Base-by-base conservation (phyloP, 2,329 filamentous ascomycete genomes). In the Grosmannia huntii region DNA sequence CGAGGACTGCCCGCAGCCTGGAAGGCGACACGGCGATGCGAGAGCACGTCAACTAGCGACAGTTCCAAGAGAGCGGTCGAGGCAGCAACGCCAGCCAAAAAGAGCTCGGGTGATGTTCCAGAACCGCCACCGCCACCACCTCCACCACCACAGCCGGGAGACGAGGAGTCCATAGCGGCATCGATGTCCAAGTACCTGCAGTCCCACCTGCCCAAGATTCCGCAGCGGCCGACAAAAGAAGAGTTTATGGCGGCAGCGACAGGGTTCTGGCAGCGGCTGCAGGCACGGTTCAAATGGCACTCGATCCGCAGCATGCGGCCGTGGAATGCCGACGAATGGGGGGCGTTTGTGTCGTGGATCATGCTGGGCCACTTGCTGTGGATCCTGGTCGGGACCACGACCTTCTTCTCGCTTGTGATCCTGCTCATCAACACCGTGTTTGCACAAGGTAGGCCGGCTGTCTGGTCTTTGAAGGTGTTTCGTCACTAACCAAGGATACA, bases 301-400 rank as follows among this genome's bases (percentile, higher is more conserved):
- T 95, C 94, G 2, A 99, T 99, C 66, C 80, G 91, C 68, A 96
- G 91, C 69, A 89, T 88, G 70, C 81, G 94, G 44, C 94, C 94
- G 0, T 99, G 94, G 82, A 99, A 95, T 70, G 82, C 86, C 25
- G 94, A 99, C 70, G 94, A 99, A 73, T 96, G 96, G 77, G 89
- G 90, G 52, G 94, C 94, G 4, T 92, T 99, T 62, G 83, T 90
- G 57, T 97, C 94, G 2, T 97, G 92, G 92, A 87, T 99, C 62
- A 80, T 97, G 62, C 79, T 96, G 57, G 94, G 92, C 0, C 94
- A 99, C 71, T 77, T 99, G 10, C 81, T 96, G 12, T 99, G 94
- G 94, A 83, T 99, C 65, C 80, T 97, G n/a, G 80, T 97, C 33
- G 94, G 94, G 57, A 99, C 94, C 0, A 99, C 94, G 0, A 97